Evolutionary conservation across 306 rosid species (phyloP).

Genomic region (Lathyrus tuberosus): DNA sequence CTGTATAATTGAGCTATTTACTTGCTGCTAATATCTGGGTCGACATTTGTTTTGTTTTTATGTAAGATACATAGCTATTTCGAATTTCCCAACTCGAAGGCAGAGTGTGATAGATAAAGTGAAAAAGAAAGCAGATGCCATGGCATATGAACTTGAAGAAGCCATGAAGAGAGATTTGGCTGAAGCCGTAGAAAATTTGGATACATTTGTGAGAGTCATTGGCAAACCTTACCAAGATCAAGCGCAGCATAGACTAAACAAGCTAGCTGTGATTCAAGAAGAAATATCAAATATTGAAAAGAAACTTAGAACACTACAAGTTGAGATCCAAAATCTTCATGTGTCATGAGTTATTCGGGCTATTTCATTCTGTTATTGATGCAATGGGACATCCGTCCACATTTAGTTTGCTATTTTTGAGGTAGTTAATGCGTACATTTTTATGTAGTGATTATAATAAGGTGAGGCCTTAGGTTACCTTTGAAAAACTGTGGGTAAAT

Average conservation of each 20-base stretch:
- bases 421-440: too few relatives aligned
- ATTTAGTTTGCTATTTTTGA: not conserved
- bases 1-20: constrained; percentile 16
- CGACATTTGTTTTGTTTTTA: constrained; percentile 23
- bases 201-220: constrained; percentile 52
- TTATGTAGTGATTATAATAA: too few relatives aligned
- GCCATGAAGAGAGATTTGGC: constrained; percentile 87
- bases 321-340: constrained; percentile 85
- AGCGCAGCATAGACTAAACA: constrained; percentile 72
- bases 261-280: constrained; percentile 59
- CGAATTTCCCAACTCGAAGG: constrained; percentile 77
- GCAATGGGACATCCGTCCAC: constrained; percentile 5
- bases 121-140: constrained; percentile 67
- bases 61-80: constrained; percentile 70
- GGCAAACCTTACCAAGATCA: constrained; percentile 79
- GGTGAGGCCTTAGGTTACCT: too few relatives aligned
- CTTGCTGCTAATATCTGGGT: constrained; percentile 15
- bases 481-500: too few relatives aligned
- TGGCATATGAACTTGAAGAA: constrained; percentile 77
- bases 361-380: constrained; percentile 15
- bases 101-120: constrained; percentile 69
- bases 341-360: constrained; percentile 50
- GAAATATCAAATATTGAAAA: constrained; percentile 66
- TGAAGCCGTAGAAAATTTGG: constrained; percentile 64
- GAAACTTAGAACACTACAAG: constrained; percentile 64